Percentiles rank a stretch among this genome's conserved stretches.
phyloP scores from a whole-genome alignment of 1,284 basidiomycete genomes.

The Neonothopanus nambi region DNA sequence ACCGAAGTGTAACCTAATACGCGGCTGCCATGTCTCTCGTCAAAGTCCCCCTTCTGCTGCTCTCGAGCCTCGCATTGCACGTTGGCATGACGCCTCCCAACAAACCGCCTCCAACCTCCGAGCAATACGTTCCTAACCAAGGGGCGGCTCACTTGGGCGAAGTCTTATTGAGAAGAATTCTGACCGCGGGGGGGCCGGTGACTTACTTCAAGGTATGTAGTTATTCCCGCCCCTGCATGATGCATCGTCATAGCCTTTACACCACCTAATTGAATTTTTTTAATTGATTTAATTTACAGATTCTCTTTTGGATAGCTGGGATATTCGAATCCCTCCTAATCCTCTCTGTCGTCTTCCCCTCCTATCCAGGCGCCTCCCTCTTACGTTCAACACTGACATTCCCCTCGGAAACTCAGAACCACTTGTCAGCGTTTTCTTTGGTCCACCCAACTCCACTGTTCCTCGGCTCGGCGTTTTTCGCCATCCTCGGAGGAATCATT shows the following conservation, averaged over 20 bases:
- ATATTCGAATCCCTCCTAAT: background rate
- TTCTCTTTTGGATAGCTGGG: background rate
- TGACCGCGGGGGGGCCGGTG: background rate
- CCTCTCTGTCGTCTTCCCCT: background rate
- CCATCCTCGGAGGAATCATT: background rate
- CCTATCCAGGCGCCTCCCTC: no score
- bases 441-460: background rate
- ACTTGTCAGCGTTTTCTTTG: no score
- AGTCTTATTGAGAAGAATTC: background rate
- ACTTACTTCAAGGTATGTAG: background rate
- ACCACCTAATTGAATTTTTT: no score
- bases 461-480: background rate
- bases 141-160: background rate
- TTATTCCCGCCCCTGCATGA: background rate
- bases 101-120: background rate
- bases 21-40: background rate
- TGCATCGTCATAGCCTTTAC: background rate
- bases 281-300: no score
- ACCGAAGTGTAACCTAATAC: no score
- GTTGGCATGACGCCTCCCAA: background rate
- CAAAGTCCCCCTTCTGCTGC: background rate
- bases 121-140: background rate
- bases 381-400: background rate
- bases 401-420: background rate
- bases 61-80: background rate